These are phyloP conservation scores for Pseudogymnoascus sp. DNA, from an alignment of 2,329 filamentous ascomycete species.

Conservation along the genomic window DNA sequence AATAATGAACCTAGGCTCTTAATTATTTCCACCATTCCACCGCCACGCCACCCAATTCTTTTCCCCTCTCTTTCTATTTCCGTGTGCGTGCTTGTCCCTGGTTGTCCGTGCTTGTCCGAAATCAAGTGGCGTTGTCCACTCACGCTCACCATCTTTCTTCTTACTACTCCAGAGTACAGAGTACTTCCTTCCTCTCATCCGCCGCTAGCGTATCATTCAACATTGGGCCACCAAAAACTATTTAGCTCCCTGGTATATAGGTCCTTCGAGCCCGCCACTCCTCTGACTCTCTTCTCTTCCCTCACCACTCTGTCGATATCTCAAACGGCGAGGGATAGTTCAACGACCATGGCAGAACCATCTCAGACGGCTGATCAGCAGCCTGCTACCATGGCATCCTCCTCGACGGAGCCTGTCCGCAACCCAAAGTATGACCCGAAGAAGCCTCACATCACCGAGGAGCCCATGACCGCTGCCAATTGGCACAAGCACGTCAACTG, in stretches of 20 bases:
- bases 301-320: background rate
- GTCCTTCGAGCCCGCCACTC: background rate
- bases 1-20: constrained; percentile 2
- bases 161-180: background rate
- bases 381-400: constrained; percentile 24
- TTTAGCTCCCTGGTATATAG: constrained; percentile 9
- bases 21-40: background rate
- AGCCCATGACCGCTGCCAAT: constrained; percentile 71
- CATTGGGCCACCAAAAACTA: constrained; percentile 2
- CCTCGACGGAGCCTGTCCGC: constrained; percentile 21
- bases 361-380: constrained; percentile 15
- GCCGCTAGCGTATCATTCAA: constrained; percentile 8
- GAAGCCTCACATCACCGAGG: constrained; percentile 82
- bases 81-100: background rate
- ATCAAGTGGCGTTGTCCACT: background rate
- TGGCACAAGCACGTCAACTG: constrained; percentile 93
- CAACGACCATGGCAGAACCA: constrained; percentile 11
- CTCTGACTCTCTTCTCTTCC: background rate
- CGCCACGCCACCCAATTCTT: background rate
- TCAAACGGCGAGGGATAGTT: background rate
- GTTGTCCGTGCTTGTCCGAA: background rate
- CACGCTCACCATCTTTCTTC: background rate
- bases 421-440: constrained; percentile 43
- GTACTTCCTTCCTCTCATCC: constrained; percentile 7
- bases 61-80: background rate